A percentile compares a stretch with the other conserved stretches of the same genome.
phyloP scores from a whole-genome alignment of 202 grass and related monocot genomes.

The Schoenoplectus tabernaemontani region DNA sequence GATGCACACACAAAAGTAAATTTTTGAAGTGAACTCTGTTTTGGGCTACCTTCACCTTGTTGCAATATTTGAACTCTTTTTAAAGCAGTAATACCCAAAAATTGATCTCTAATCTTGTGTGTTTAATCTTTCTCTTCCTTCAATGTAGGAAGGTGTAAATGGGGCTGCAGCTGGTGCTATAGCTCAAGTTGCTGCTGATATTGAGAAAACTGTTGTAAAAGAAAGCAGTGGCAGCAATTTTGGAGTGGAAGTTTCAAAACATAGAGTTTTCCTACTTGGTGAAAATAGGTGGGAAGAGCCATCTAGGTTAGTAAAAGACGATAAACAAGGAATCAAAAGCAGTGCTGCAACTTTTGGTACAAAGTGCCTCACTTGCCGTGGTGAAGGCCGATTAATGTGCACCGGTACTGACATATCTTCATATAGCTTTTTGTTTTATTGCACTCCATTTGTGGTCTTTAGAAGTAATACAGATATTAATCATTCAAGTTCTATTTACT shows the following conservation, averaged over 20 bases:
- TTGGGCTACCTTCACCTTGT: neutral
- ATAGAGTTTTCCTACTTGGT: conserved; percentile 79
- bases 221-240: conserved; percentile 34
- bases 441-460: neutral
- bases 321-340: conserved; percentile 9
- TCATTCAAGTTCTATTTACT: too few species aligned
- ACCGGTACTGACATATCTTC: conserved; percentile 36
- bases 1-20: conserved; percentile 28
- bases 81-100: neutral
- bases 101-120: neutral
- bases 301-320: conserved; percentile 51
- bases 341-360: conserved; percentile 20
- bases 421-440: neutral
- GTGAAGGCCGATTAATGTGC: conserved; percentile 73
- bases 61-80: neutral
- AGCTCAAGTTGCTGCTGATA: conserved; percentile 37
- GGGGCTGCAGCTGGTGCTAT: conserved; percentile 44
- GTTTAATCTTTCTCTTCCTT: conserved; percentile 8
- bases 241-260: conserved; percentile 26
- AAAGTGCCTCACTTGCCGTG: conserved; percentile 63
- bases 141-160: conserved; percentile 44
- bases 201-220: conserved; percentile 40
- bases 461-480: neutral
- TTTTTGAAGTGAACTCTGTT: neutral
- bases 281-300: conserved; percentile 98